phyloP scores from a whole-genome alignment of 805 yeast genomes.

The Myxozyma mucilagina region DNA sequence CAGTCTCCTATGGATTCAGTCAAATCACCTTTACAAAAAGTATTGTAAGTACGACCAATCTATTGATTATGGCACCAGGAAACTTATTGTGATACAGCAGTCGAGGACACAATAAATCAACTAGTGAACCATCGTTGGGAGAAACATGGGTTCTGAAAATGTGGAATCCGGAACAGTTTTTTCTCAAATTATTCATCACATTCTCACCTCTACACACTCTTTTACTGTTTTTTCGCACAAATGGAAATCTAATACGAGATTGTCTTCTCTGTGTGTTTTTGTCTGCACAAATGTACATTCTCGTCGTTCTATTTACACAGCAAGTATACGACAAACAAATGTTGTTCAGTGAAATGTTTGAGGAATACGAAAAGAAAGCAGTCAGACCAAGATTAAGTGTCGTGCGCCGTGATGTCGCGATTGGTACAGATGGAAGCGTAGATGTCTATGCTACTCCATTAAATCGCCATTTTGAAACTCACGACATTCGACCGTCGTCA shows the following conservation, averaged over 20 bases:
- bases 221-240: constrained; percentile 45
- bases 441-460: constrained; percentile 35
- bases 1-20: neutral
- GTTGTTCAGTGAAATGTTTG: constrained; percentile 58
- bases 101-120: neutral
- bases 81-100: neutral
- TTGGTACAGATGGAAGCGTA: constrained; percentile 42
- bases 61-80: neutral
- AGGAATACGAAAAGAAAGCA: constrained; percentile 63
- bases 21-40: neutral
- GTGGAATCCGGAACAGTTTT: constrained; percentile 69
- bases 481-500: constrained; percentile 30
- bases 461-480: constrained; percentile 30
- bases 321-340: constrained; percentile 60
- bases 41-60: neutral
- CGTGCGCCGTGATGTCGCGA: constrained; percentile 57
- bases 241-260: constrained; percentile 39
- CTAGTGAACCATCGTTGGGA: neutral
- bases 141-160: constrained; percentile 54
- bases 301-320: constrained; percentile 49
- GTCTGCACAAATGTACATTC: constrained; percentile 43
- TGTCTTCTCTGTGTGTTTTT: constrained; percentile 41
- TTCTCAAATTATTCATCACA: constrained; percentile 51
- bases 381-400: constrained; percentile 59
- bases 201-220: constrained; percentile 61